phyloP scores from a whole-genome alignment of 176 grass and related monocot genomes.

The Carex pumila region DNA sequence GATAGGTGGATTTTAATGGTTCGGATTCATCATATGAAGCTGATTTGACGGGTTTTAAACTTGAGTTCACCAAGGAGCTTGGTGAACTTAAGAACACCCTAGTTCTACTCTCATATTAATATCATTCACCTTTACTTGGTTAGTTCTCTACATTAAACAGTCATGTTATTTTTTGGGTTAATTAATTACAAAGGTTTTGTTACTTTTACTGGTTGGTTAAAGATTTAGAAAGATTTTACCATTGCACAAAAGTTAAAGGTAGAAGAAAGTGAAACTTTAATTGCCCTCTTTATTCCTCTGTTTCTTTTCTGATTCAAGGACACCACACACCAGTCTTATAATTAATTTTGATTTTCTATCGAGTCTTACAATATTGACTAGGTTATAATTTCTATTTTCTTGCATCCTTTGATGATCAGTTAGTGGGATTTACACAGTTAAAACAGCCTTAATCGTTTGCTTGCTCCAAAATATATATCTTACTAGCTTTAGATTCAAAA shows the following conservation, averaged over 20 bases:
- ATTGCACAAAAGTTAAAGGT: not conserved
- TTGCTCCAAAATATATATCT: not conserved
- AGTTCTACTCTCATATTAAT: no score
- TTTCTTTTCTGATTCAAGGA: not conserved
- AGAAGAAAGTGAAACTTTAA: not conserved
- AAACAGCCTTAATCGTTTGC: constrained; percentile 11
- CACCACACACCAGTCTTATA: not conserved
- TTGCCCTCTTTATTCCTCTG: not conserved
- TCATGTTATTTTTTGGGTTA: no score
- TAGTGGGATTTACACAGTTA: not conserved
- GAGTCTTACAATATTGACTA: not conserved
- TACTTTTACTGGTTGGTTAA: not conserved
- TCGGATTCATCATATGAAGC: no score
- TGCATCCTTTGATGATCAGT: not conserved
- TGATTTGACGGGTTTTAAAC: no score
- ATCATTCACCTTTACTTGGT: no score
- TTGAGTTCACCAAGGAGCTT: no score
- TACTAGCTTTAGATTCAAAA: not conserved
- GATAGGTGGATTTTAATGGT: no score
- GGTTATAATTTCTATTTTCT: not conserved
- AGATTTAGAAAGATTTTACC: not conserved
- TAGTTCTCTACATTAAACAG: no score
- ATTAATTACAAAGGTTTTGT: not conserved
- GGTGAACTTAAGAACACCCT: no score
- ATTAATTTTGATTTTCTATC: not conserved